Conservation (phyloP, 2,329 filamentous ascomycete species). For the Chaetomium strumarium region DNA sequence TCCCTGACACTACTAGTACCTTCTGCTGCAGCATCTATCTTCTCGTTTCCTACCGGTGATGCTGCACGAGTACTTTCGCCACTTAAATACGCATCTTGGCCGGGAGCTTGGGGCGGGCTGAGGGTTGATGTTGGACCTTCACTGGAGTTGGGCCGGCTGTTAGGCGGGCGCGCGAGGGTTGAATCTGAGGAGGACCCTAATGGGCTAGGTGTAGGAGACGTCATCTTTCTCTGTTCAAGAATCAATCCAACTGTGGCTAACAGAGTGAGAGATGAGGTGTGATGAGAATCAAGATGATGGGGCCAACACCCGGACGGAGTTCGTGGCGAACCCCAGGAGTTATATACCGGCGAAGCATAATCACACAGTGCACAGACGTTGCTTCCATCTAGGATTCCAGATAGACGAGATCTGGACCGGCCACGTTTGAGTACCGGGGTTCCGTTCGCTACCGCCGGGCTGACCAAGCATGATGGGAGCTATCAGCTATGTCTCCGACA, state of each 20-base stretch:
- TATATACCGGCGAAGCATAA: too few species aligned
- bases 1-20: conserved; percentile 2
- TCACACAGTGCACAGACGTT: too few species aligned
- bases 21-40: not conserved
- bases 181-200: not conserved
- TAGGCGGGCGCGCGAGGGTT: not conserved
- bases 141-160: not conserved
- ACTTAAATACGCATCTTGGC: conserved; percentile 8
- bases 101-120: not conserved
- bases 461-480: too few species aligned
- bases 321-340: too few species aligned
- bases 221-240: not conserved
- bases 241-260: not conserved
- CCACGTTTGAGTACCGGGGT: too few species aligned
- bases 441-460: too few species aligned
- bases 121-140: not conserved
- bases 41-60: not conserved
- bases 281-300: too few species aligned
- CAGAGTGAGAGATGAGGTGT: not conserved
- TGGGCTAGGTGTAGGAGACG: not conserved
- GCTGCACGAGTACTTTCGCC: conserved; percentile 6
- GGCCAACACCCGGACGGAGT: too few species aligned
- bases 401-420: too few species aligned
- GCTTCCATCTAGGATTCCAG: too few species aligned
- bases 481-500: too few species aligned